Evolutionary conservation across 345 rosid genomes (phyloP).

Genomic region (Tarenaya hassleriana): DNA sequence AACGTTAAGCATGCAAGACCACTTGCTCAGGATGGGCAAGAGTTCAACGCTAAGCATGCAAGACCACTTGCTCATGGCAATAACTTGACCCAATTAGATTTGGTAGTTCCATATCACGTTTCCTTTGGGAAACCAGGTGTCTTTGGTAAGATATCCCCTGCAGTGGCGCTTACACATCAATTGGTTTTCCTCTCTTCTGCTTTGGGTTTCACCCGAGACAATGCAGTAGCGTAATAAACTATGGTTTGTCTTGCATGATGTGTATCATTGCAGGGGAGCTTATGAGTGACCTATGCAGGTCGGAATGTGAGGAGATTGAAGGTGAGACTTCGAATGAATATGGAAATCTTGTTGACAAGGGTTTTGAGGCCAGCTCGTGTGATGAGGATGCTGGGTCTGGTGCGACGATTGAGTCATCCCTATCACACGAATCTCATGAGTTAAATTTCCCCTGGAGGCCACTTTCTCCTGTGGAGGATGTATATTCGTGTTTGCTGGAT

Average conservation of each 20-base stretch:
- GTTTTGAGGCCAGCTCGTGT: constrained; percentile 27
- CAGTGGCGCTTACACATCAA: background rate
- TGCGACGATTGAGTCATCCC: constrained; percentile 30
- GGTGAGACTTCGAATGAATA: constrained; percentile 5
- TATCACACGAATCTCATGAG: constrained; percentile 36
- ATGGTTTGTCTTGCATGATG: constrained; percentile 11
- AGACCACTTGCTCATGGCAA: constrained; percentile 33
- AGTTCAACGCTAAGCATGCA: constrained; percentile 37
- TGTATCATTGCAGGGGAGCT: constrained; percentile 28
- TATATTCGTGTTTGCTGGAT: constrained; percentile 25
- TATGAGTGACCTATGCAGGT: constrained; percentile 20
- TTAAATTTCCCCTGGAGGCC: constrained; percentile 28
- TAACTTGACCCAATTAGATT: constrained; percentile 29
- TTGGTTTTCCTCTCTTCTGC: background rate
- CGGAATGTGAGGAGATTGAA: constrained; percentile 24
- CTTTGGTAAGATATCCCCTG: constrained; percentile 29
- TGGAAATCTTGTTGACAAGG: constrained; percentile 20
- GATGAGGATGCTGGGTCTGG: constrained; percentile 36
- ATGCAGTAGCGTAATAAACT: constrained; percentile 14
- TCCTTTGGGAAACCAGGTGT: constrained; percentile 10
- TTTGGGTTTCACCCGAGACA: constrained; percentile 10
- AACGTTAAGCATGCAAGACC: constrained; percentile 40
- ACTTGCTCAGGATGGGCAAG: constrained; percentile 34
- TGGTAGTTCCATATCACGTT: constrained; percentile 26
- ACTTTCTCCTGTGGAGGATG: constrained; percentile 28